Percentiles rank a stretch among this genome's conserved stretches.
Evolutionary conservation across 257 asterid genomes (phyloP).

Genomic region (Apocynum venetum): DNA sequence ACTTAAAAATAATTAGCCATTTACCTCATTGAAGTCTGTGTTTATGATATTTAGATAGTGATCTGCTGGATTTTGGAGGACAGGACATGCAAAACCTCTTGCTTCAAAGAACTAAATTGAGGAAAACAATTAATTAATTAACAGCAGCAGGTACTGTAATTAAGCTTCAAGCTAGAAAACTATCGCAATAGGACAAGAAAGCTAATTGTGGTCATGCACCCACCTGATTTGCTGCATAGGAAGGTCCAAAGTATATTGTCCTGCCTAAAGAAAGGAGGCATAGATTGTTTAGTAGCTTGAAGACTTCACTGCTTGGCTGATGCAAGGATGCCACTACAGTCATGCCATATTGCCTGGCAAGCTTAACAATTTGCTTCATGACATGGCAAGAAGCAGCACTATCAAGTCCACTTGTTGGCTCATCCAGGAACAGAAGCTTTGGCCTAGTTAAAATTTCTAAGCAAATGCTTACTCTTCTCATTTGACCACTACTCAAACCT

Average conservation of each 20-base stretch:
- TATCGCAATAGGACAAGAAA: not conserved
- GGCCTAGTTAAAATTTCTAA: slow-evolving; percentile 55
- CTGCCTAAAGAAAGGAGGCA: slow-evolving; percentile 51
- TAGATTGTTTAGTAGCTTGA: slow-evolving; percentile 44
- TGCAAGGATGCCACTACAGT: slow-evolving; percentile 52
- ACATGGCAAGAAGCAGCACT: slow-evolving; percentile 48
- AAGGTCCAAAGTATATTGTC: slow-evolving; percentile 47
- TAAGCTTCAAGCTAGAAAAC: not conserved
- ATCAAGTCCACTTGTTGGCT: slow-evolving; percentile 69
- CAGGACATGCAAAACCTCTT: slow-evolving; percentile 45
- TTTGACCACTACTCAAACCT: slow-evolving; percentile 57
- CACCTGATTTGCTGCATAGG: slow-evolving; percentile 39
- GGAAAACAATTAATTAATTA: slow-evolving; percentile 7
- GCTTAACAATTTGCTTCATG: slow-evolving; percentile 40
- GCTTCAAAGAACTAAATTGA: slow-evolving; percentile 39
- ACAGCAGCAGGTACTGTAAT: not conserved
- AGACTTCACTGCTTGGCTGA: slow-evolving; percentile 49
- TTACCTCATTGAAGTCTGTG: slow-evolving; percentile 51
- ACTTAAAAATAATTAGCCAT: no score
- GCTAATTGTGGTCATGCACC: not conserved
- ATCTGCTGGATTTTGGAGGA: slow-evolving; percentile 48
- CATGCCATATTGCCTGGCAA: slow-evolving; percentile 45
- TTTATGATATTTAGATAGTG: slow-evolving; percentile 51
- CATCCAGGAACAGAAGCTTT: slow-evolving; percentile 59
- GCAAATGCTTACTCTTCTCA: slow-evolving; percentile 64